phyloP scores from a whole-genome alignment of 148 eudicot species.

The Vaccinium macrocarpon region DNA sequence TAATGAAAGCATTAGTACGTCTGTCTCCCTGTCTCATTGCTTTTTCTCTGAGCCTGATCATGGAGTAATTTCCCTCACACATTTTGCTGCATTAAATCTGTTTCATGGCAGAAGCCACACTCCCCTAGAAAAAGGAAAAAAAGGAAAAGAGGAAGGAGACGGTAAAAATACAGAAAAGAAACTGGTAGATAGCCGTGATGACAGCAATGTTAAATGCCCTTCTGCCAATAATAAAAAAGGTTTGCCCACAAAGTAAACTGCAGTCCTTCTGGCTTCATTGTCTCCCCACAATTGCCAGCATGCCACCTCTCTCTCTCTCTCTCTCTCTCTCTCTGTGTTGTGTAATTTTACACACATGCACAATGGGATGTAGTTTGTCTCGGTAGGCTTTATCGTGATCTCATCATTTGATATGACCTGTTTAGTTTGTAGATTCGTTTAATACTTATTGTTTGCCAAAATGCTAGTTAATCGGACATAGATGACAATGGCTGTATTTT shows the following conservation, averaged over 20 bases:
- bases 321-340: neutral
- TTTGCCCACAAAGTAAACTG: slow-evolving; percentile 3
- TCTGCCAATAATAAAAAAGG: neutral
- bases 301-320: neutral
- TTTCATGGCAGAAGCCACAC: neutral
- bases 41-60: neutral
- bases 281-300: neutral
- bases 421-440: too few species aligned
- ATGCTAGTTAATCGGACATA: too few species aligned
- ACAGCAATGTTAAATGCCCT: neutral
- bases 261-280: neutral
- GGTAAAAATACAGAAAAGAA: neutral
- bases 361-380: too few species aligned
- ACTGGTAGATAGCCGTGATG: neutral
- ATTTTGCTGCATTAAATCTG: neutral
- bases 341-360: too few species aligned
- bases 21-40: neutral
- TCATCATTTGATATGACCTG: too few species aligned
- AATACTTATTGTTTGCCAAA: too few species aligned
- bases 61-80: neutral
- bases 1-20: neutral
- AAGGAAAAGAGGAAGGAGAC: neutral
- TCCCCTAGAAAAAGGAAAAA: neutral
- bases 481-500: too few species aligned
- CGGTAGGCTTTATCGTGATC: too few species aligned